Conservation (phyloP, 805 yeast species). For the Saturnispora sanitii region DNA sequence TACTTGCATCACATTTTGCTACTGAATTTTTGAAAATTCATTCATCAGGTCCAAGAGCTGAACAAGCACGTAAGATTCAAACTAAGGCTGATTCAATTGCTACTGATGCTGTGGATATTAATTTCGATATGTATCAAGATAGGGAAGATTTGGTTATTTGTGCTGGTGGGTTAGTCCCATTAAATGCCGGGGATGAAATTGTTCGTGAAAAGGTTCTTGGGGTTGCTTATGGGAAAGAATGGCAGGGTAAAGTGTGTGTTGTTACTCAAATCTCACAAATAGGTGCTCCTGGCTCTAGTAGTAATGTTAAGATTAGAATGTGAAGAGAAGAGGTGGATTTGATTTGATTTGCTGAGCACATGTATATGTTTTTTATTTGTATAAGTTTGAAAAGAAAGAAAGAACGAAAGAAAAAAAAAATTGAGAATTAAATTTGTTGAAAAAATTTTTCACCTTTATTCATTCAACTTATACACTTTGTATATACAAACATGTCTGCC, state of each 20-base stretch:
- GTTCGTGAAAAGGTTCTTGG: conserved; percentile 81
- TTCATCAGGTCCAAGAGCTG: conserved; percentile 71
- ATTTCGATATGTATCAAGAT: conserved; percentile 66
- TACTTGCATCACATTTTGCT: conserved; percentile 86
- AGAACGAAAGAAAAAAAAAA: too few relatives aligned
- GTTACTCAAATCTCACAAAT: conserved; percentile 69
- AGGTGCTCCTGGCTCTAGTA: conserved; percentile 90
- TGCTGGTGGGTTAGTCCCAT: conserved; percentile 79
- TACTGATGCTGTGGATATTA: conserved; percentile 79
- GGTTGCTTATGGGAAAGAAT: conserved; percentile 69
- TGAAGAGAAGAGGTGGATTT: not conserved
- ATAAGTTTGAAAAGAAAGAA: not conserved
- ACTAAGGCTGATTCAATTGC: conserved; percentile 70
- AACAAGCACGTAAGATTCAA: conserved; percentile 78
- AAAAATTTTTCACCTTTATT: conserved; percentile 6
- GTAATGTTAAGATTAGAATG: conserved; percentile 36
- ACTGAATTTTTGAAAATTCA: conserved; percentile 65
- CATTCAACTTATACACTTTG: not conserved
- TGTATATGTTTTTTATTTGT: not conserved
- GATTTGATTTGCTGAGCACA: not conserved
- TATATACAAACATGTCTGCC: conserved; percentile 57
- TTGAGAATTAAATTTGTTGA: not conserved
- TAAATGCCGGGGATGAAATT: conserved; percentile 62
- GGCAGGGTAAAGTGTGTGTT: conserved; percentile 69
- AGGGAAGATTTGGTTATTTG: conserved; percentile 80